phyloP scores from a whole-genome alignment of 768 basidiomycete genomes.

The Floccularia luteovirens region DNA sequence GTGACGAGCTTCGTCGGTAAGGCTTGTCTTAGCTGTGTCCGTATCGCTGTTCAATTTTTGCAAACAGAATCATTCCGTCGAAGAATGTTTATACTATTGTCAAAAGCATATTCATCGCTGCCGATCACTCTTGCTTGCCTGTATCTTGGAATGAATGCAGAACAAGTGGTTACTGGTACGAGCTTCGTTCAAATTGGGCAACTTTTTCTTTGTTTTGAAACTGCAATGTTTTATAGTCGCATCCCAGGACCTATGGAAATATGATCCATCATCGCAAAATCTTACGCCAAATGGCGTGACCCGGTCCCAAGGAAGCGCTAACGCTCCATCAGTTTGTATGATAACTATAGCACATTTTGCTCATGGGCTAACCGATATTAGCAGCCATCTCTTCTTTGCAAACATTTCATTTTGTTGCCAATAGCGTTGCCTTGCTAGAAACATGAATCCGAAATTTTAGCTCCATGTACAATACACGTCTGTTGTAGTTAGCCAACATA shows the following conservation, averaged over 20 bases:
- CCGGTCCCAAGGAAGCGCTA: neutral
- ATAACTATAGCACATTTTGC: neutral
- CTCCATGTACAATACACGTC: too few relatives aligned
- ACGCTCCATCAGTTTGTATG: neutral
- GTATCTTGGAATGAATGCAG: constrained; percentile 45
- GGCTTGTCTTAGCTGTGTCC: constrained; percentile 8
- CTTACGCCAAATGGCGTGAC: constrained; percentile 29
- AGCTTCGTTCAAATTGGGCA: too few relatives aligned
- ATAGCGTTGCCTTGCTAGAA: constrained; percentile 47
- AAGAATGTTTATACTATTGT: constrained; percentile 47
- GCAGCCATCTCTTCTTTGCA: constrained; percentile 35
- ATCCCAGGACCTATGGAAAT: constrained; percentile 40
- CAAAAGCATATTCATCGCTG: constrained; percentile 60
- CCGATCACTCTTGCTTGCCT: constrained; percentile 42
- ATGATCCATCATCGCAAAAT: constrained; percentile 35
- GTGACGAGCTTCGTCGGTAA: constrained; percentile 45
- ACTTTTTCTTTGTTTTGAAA: neutral
- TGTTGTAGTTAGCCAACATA: too few relatives aligned
- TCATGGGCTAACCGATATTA: neutral
- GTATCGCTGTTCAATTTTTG: neutral
- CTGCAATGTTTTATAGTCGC: constrained; percentile 23
- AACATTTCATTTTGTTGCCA: constrained; percentile 42
- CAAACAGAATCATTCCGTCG: constrained; percentile 48
- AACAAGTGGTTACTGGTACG: constrained; percentile 31
- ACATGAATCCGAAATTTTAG: too few relatives aligned